Evolutionary conservation across 371 early-diverging fungal species (phyloP).

Genomic region (Circinella umbellata): DNA sequence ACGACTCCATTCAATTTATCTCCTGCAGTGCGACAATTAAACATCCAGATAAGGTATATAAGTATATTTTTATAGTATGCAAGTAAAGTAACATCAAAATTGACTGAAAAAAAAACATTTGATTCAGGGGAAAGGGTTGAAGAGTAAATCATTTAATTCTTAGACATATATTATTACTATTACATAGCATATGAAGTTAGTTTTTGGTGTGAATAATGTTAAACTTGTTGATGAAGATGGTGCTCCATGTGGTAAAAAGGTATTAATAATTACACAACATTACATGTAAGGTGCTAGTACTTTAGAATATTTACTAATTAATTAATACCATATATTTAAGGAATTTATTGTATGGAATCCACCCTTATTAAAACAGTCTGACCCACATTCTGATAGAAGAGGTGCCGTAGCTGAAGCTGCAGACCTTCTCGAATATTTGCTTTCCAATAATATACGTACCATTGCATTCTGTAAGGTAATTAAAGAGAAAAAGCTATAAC

Average conservation of each 20-base stretch:
- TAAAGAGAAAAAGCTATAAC: background rate
- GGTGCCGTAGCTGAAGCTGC: constrained; percentile 39
- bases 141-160: too few species aligned
- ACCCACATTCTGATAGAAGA: constrained; percentile 21
- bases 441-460: constrained; percentile 41
- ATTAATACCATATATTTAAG: constrained; percentile 7
- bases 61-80: background rate
- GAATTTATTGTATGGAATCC: constrained; percentile 51
- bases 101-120: background rate
- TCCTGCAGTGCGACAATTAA: constrained; percentile 64
- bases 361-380: constrained; percentile 22
- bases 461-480: constrained; percentile 58
- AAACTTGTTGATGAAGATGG: constrained; percentile 42
- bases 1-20: constrained; percentile 58
- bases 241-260: constrained; percentile 50
- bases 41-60: constrained; percentile 53
- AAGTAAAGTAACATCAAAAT: background rate
- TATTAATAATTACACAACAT: background rate
- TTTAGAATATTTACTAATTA: too few species aligned
- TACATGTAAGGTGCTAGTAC: too few species aligned
- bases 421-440: constrained; percentile 38
- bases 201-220: constrained; percentile 43
- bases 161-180: background rate
- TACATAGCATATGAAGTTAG: constrained; percentile 48
- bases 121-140: background rate